Conservation (phyloP, 192 early-diverging fungal genomes). For the Linnemannia zychae region DNA sequence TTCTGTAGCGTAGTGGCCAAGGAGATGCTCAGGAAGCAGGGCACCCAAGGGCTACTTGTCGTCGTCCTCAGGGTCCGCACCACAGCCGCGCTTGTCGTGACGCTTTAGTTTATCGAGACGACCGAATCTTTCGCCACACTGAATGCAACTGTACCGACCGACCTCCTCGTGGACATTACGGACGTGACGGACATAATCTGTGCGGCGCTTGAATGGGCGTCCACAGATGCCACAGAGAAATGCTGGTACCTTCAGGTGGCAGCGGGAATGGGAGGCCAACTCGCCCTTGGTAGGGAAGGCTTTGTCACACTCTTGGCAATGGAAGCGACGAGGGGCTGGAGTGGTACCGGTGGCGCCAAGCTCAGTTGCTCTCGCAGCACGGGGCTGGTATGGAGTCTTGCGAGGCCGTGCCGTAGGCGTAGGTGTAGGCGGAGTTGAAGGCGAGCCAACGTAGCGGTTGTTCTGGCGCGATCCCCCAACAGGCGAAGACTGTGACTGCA, state of each 20-base stretch:
- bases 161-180: constrained; percentile 57
- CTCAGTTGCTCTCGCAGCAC: background rate
- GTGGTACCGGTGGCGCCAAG: constrained; percentile 1
- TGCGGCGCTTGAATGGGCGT: constrained; percentile 51
- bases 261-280: constrained; percentile 51
- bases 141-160: constrained; percentile 44
- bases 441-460: constrained; percentile 33
- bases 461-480: constrained; percentile 12
- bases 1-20: background rate
- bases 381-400: constrained; percentile 39
- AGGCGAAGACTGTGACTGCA: constrained; percentile 20
- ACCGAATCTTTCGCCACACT: constrained; percentile 50
- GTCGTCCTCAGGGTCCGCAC: constrained; percentile 41
- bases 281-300: constrained; percentile 55
- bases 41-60: constrained; percentile 12
- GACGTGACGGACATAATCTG: constrained; percentile 54
- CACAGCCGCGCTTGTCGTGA: constrained; percentile 54
- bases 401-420: constrained; percentile 31
- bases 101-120: constrained; percentile 55
- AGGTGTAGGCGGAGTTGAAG: constrained; percentile 26
- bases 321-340: constrained; percentile 42
- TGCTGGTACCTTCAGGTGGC: constrained; percentile 53
- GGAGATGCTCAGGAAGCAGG: background rate
- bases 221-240: constrained; percentile 54
- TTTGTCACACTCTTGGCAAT: constrained; percentile 52